phyloP scores from a whole-genome alignment of 208 protist genomes.

The Kentomonas sorsogonicus region DNA sequence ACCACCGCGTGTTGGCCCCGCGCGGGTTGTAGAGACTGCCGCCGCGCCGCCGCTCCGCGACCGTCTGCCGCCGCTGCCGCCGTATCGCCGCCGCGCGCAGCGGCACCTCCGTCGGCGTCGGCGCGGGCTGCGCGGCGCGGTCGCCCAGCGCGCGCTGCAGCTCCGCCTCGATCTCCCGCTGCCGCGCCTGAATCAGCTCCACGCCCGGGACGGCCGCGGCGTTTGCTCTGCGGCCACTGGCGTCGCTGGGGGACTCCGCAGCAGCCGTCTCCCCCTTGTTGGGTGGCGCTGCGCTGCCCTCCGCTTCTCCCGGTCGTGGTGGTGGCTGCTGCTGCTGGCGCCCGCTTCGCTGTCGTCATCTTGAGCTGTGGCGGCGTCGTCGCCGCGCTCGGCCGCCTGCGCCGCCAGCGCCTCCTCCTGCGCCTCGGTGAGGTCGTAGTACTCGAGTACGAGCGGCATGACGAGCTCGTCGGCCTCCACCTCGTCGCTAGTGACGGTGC shows the following conservation, averaged over 20 bases:
- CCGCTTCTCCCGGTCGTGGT: no score
- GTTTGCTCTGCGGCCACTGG: no score
- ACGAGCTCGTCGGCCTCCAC: constrained; percentile 23
- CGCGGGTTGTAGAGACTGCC: constrained; percentile 38
- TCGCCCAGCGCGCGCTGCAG: constrained; percentile 5
- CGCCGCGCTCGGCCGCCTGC: constrained; percentile 12
- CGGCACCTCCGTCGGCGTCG: constrained; percentile 4
- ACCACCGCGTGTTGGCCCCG: constrained; percentile 53
- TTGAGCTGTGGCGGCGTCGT: constrained; percentile 14
- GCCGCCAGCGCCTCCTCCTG: constrained; percentile 13
- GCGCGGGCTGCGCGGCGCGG: background rate
- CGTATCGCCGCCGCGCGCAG: constrained; percentile 3
- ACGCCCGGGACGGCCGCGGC: no score
- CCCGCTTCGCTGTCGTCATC: constrained; percentile 18
- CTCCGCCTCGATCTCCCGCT: no score
- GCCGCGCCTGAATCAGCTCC: no score
- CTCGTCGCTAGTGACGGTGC: constrained; percentile 24
- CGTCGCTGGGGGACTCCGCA: no score
- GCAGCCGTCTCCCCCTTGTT: no score
- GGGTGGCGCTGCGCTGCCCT: no score
- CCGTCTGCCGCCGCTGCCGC: constrained; percentile 3
- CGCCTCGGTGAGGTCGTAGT: constrained; percentile 24
- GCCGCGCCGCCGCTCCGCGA: constrained; percentile 7
- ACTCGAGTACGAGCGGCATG: constrained; percentile 34
- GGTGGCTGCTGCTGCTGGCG: no score